Base-by-base conservation (phyloP, 108 stramenopile genomes). In the Cyclotella cryptica region DNA sequence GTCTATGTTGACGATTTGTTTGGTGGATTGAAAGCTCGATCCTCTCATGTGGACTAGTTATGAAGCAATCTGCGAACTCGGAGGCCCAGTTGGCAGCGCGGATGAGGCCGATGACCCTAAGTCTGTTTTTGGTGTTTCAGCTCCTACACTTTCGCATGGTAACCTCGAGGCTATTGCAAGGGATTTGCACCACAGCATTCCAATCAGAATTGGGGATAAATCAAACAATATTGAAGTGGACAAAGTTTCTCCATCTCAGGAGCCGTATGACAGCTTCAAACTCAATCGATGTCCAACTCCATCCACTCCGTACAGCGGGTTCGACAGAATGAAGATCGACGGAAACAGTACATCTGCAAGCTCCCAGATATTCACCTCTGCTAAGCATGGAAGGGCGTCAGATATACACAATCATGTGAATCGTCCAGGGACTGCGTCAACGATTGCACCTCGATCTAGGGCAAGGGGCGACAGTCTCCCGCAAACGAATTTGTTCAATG, bases 1-100 rank as follows among this genome's bases (percentile, higher is more conserved):
- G 9, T 9, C 57, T 66, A 4, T 27, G n/a, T 6, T 39, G 9
- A 15, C 44, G 24, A 39, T 39, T 27, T 43, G 24, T 66, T 35
- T 49, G 44, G 22, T 24, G 35, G 15, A 15, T 66, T 15, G 24
- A 53, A 27, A 90, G 72, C 74, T 94, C 47, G 97, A 97, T 85
- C 94, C 95, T 10, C 75, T 96, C 1, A 78, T 96, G 78, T 97
- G 95, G 95, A 83, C 70, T 28, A 88, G 90, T 41, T 93, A 85
- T 55, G 90, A 93, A 54, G 93, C 86, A 1, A 76, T 97, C 22
- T 93, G 93, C 72, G 87, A 96, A 72, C 66, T 97, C 55, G 97
- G 97, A 15, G 84, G 68, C 10, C 87, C 79, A 0, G 24, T 30
- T 26, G 72, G 45, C 14, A 77, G 45, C 60, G 39, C 68, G 0